These are phyloP conservation scores for Thielaviopsis euricoi DNA, from an alignment of 2,329 filamentous ascomycete genomes.

Conservation along the genomic window DNA sequence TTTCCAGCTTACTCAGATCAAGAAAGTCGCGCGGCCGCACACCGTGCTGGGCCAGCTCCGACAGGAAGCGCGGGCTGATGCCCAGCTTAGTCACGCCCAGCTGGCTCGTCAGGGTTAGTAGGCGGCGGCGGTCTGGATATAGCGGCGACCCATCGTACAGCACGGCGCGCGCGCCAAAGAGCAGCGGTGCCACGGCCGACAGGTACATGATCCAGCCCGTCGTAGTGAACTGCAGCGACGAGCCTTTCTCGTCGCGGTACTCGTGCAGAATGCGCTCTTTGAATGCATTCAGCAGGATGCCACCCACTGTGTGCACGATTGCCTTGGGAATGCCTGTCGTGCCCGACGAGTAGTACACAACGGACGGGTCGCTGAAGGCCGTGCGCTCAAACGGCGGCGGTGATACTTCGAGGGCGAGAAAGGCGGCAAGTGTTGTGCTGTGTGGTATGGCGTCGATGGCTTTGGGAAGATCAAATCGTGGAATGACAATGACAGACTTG, in stretches of 20 bases:
- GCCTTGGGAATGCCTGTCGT: constrained; percentile 76
- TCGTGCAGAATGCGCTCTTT: constrained; percentile 45
- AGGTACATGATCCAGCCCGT: constrained; percentile 88
- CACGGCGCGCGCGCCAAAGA: constrained; percentile 43
- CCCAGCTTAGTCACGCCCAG: constrained; percentile 57
- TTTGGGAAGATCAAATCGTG: constrained; percentile 44
- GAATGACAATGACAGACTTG: constrained; percentile 45
- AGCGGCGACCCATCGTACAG: constrained; percentile 80
- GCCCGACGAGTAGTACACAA: constrained; percentile 65
- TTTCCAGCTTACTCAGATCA: constrained; percentile 43
- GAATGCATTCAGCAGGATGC: constrained; percentile 33
- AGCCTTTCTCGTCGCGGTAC: constrained; percentile 22
- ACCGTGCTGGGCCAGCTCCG: constrained; percentile 49
- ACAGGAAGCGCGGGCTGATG: constrained; percentile 60
- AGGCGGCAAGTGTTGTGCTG: constrained; percentile 28
- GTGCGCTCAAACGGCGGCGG: constrained; percentile 26
- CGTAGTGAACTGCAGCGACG: constrained; percentile 41
- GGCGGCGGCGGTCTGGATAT: constrained; percentile 45
- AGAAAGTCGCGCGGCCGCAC: constrained; percentile 45
- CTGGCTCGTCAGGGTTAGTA: constrained; percentile 45
- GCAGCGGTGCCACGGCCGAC: constrained; percentile 37
- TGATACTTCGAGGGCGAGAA: constrained; percentile 20
- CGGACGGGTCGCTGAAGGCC: constrained; percentile 56
- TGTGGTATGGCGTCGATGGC: constrained; percentile 38
- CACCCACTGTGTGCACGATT: constrained; percentile 63